These are phyloP conservation scores for Crucibulum laeve DNA, from an alignment of 768 basidiomycete genomes.

Conservation along the genomic window DNA sequence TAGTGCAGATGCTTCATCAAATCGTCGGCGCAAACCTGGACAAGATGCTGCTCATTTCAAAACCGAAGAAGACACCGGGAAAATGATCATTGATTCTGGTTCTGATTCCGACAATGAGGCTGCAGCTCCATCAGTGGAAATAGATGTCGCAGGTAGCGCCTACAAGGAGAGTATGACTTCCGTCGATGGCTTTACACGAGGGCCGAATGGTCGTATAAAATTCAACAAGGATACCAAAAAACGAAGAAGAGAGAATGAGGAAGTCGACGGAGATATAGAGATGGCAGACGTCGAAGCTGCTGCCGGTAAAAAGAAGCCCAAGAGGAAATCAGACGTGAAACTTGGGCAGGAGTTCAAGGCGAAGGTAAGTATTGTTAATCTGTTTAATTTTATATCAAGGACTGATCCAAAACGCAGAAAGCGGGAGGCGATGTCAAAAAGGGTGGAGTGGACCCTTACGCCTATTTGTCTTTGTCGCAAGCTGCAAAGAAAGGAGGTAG, in stretches of 20 bases:
- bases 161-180: conserved; percentile 83
- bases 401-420: too few species aligned
- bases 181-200: conserved; percentile 86
- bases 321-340: conserved; percentile 42
- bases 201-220: conserved; percentile 79
- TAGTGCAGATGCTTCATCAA: conserved; percentile 35
- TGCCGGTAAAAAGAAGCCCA: conserved; percentile 39
- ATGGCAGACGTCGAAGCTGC: conserved; percentile 66
- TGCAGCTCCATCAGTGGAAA: conserved; percentile 29
- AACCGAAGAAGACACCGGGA: conserved; percentile 78
- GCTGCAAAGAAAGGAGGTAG: conserved; percentile 64
- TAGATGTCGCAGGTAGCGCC: conserved; percentile 67
- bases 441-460: conserved; percentile 85
- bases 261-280: conserved; percentile 64
- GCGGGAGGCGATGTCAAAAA: conserved; percentile 94
- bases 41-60: conserved; percentile 87
- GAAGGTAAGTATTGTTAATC: conserved; percentile 55
- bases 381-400: conserved; percentile 10
- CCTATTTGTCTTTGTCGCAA: conserved; percentile 82
- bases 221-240: conserved; percentile 99
- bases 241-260: conserved; percentile 67
- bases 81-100: conserved; percentile 69
- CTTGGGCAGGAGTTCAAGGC: conserved; percentile 93
- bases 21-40: conserved; percentile 70
- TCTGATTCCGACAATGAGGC: conserved; percentile 42